phyloP scores from a whole-genome alignment of 805 yeast genomes.

The Scheffersomyces coipomensis region DNA sequence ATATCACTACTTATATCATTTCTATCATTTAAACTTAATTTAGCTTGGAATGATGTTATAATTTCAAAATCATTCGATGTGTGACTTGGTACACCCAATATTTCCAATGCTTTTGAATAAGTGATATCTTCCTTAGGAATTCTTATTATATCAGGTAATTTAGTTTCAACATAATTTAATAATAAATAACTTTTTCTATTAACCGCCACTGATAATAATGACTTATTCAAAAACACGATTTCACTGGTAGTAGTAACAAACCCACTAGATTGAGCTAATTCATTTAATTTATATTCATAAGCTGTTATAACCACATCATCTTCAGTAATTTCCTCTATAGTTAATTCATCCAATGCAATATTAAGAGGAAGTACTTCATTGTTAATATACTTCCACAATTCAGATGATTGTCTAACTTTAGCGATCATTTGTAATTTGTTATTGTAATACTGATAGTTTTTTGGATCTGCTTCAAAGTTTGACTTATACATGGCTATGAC shows the following conservation, averaged over 20 bases:
- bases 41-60: slow-evolving; percentile 51
- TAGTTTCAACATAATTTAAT: slow-evolving; percentile 50
- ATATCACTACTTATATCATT: slow-evolving; percentile 42
- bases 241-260: slow-evolving; percentile 32
- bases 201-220: slow-evolving; percentile 62
- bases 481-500: slow-evolving; percentile 34
- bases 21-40: slow-evolving; percentile 18
- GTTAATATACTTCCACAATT: slow-evolving; percentile 20
- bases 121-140: slow-evolving; percentile 6
- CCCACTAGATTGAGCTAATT: slow-evolving; percentile 33
- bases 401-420: slow-evolving; percentile 19
- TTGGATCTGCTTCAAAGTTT: slow-evolving; percentile 28
- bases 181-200: slow-evolving; percentile 56
- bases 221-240: slow-evolving; percentile 44
- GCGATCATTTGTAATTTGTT: slow-evolving; percentile 25
- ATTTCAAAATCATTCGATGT: slow-evolving; percentile 58
- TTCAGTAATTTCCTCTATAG: slow-evolving; percentile 43
- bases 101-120: slow-evolving; percentile 37
- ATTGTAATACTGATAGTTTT: slow-evolving; percentile 36
- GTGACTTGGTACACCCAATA: slow-evolving; percentile 45
- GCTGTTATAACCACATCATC: slow-evolving; percentile 75
- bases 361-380: slow-evolving; percentile 32
- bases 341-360: slow-evolving; percentile 34
- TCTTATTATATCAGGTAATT: slow-evolving; percentile 31
- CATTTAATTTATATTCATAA: slow-evolving; percentile 61